Evolutionary conservation across 2,329 filamentous ascomycete species (phyloP).

Genomic region (Aspergillus quadrilineatus): DNA sequence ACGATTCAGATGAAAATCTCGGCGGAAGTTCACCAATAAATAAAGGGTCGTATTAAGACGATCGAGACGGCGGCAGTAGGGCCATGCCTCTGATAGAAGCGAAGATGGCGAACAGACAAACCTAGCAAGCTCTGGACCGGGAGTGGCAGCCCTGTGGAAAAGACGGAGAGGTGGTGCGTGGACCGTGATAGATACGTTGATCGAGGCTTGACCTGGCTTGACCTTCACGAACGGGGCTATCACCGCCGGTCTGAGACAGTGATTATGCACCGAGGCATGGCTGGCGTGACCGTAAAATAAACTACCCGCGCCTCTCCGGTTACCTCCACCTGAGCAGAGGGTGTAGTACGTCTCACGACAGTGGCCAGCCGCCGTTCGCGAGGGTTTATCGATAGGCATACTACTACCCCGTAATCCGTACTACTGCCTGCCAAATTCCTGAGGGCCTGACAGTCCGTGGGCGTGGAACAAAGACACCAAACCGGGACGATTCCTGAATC

Average conservation of each 20-base stretch:
- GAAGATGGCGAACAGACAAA: constrained; percentile 15
- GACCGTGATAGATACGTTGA: not conserved
- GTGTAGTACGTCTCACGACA: not conserved
- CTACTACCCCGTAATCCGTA: too few relatives aligned
- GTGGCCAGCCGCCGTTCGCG: constrained; percentile 6
- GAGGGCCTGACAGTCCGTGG: constrained; percentile 22
- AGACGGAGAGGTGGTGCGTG: constrained; percentile 1
- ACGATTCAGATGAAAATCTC: not conserved
- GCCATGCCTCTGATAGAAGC: constrained; percentile 9
- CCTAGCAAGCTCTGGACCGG: constrained; percentile 13
- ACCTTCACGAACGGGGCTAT: constrained; percentile 2
- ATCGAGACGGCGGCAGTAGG: constrained; percentile 7
- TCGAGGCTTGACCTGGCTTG: constrained; percentile 7
- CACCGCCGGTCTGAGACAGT: not conserved
- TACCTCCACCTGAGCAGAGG: not conserved
- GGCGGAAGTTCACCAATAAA: constrained; percentile 8
- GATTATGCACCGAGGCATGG: not conserved
- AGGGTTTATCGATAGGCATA: constrained; percentile 1
- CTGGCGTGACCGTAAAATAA: not conserved
- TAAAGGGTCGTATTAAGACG: not conserved
- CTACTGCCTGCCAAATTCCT: constrained; percentile 2
- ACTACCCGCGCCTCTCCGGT: not conserved
- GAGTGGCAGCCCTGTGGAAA: constrained; percentile 13
- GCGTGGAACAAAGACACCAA: constrained; percentile 24
- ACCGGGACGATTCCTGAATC: constrained; percentile 9